Conservation (phyloP, 768 basidiomycete genomes). For the Porphyrellus cyaneotinctus region DNA sequence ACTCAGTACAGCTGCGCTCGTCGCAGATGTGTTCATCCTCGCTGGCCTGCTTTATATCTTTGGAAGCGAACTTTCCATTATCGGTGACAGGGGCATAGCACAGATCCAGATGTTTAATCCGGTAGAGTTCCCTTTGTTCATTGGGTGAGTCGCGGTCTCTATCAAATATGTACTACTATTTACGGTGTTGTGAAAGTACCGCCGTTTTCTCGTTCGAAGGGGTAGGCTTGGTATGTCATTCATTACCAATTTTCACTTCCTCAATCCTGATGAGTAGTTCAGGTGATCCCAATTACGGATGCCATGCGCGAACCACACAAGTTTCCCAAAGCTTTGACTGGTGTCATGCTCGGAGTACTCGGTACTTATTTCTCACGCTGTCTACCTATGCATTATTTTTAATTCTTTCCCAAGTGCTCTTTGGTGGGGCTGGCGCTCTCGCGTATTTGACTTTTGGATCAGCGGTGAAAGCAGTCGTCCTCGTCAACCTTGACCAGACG, state of each 20-base stretch:
- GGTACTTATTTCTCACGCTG: conserved; percentile 37
- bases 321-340: conserved; percentile 83
- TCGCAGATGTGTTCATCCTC: conserved; percentile 94
- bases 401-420: conserved; percentile 51
- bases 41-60: conserved; percentile 85
- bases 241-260: neutral
- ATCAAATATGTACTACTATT: neutral
- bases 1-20: conserved; percentile 83
- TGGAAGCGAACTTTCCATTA: conserved; percentile 71
- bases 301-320: conserved; percentile 94
- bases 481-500: conserved; percentile 85
- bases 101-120: conserved; percentile 84
- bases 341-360: conserved; percentile 86
- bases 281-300: conserved; percentile 94
- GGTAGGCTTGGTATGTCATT: conserved; percentile 71
- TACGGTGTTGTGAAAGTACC: conserved; percentile 49
- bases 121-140: conserved; percentile 84
- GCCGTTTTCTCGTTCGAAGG: conserved; percentile 99
- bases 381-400: neutral
- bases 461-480: conserved; percentile 86
- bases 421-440: conserved; percentile 83
- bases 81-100: conserved; percentile 67
- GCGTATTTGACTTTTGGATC: conserved; percentile 88
- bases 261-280: conserved; percentile 7
- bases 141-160: conserved; percentile 57